Evolutionary conservation across 192 early-diverging fungal species (phyloP), one percentile per base, ranked within the genome.

Genomic region (Funneliformis mosseae): DNA sequence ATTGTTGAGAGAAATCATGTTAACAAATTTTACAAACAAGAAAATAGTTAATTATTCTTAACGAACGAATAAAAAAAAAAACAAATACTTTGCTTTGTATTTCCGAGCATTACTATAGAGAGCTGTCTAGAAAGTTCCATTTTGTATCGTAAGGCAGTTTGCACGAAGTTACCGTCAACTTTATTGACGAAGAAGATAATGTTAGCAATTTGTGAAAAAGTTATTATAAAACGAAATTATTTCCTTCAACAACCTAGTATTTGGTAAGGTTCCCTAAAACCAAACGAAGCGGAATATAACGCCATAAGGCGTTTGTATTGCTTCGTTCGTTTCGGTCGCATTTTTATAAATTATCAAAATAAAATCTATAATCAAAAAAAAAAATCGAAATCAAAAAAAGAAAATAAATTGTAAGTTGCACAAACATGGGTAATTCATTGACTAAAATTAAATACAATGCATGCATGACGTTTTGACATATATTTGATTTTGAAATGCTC

Each of bases 261-360:
- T 83, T 98, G 97, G 87, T 94, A 99, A n/a, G 97, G 97, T 75
- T 93, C 92, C 74, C 94, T 87, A 84, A 99, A 98, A 0, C 93
- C 93, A 88, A 95, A 98, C 8, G 89, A 88, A 78, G 90, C 84
- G 61, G 85, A 84, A 87, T 97, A 99, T 48, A 95, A 85, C 78
- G 88, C 85, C 93, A 99, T 97, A 67, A 87, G 89, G 76, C 91
- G 89, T 84, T 92, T 95, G 82, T 95, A 93, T 28, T 87, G 85
- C 84, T 97, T 96, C 69, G 89, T 86, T 62, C 95, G 87, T 83
- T 98, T 98, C 28, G 92, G 85, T 72, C 92, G 90, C 97, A 98
- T 99, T 70, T 76, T 77, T 33, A 61, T 46, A 64, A 25, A 46
- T 55, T n/a, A 43, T 50, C 14, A 18, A 50, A 50, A 16, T 16